These are phyloP conservation scores for Vigna hirtella DNA, from an alignment of 306 rosid species.

Conservation along the genomic window DNA sequence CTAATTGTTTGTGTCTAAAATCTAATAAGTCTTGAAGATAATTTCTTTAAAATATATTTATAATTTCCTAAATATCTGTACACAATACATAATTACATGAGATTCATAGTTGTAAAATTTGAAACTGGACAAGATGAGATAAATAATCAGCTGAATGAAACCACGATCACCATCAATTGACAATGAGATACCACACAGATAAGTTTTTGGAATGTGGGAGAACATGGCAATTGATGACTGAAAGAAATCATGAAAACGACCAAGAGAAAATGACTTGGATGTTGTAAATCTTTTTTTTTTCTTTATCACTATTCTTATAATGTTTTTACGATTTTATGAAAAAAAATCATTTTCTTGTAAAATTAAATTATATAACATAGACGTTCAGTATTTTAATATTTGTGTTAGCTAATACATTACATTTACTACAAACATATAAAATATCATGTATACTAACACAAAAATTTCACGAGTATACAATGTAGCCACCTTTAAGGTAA, in stretches of 20 bases:
- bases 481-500: neutral
- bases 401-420: too few relatives aligned
- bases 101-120: neutral
- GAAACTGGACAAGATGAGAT: conserved; percentile 21
- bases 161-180: neutral
- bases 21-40: neutral
- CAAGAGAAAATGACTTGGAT: conserved; percentile 39
- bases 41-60: neutral
- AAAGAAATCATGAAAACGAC: conserved; percentile 35
- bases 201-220: conserved; percentile 7
- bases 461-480: too few relatives aligned
- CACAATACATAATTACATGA: neutral
- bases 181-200: neutral
- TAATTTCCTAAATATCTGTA: neutral
- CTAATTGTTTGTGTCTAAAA: neutral
- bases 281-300: neutral
- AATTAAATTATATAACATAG: too few relatives aligned
- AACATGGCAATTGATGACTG: neutral
- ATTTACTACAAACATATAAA: too few relatives aligned
- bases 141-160: conserved; percentile 32
- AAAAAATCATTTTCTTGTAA: too few relatives aligned
- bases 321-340: too few relatives aligned
- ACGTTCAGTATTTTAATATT: too few relatives aligned
- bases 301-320: too few relatives aligned
- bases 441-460: too few relatives aligned